Evolutionary conservation across 805 yeast genomes (phyloP), one percentile per base, ranked within the genome.

Genomic region (Wickerhamiella slavikovae): DNA sequence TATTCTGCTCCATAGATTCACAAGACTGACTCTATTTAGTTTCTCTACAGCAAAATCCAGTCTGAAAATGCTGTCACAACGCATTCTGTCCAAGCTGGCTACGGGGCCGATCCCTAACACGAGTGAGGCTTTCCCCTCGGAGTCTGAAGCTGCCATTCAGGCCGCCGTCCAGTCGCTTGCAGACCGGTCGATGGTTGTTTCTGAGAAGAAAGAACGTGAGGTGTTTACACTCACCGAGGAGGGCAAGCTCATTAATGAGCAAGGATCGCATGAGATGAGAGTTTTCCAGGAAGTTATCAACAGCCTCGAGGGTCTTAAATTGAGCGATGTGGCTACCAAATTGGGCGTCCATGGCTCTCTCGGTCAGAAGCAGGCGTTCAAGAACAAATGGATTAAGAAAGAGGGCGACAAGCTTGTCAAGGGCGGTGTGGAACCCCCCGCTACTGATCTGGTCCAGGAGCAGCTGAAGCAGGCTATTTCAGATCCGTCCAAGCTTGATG

Each of bases 281-380:
- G 62, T 89, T 28, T 64, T 79, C 38, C 62, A 67, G 31, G 78
- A 72, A 48, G 80, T 89, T 26, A 60, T 76, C 32, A 64, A 69
- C 42, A 60, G 73, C 27, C 54, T 83, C 29, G 92, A 76, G 33
- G 82, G 85, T 22, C 62, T 89, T 44, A 78, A 76, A 47, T 71
- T 89, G 42, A 51, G 75, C 15, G 95, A 85, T 13, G 54, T 57
- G 21, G 44, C 44, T 29, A 49, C 70, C 32, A 65, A 73, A 39
- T 60, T 85, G 55, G 95, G 95, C 33, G 58, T 69, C 30, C 69
- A 69, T 35, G 96, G 95, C 38, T 72, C 73, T 43, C 64, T 85
- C 39, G 99, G 98, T 38, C 98, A 89, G 58, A 93, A 92, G 42
- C 72, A 83, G 46, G 99, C 96, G 12, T 91, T 89, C 66, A 85